Conservation (phyloP, 2,329 filamentous ascomycete species). For the Talaromyces sp. region DNA sequence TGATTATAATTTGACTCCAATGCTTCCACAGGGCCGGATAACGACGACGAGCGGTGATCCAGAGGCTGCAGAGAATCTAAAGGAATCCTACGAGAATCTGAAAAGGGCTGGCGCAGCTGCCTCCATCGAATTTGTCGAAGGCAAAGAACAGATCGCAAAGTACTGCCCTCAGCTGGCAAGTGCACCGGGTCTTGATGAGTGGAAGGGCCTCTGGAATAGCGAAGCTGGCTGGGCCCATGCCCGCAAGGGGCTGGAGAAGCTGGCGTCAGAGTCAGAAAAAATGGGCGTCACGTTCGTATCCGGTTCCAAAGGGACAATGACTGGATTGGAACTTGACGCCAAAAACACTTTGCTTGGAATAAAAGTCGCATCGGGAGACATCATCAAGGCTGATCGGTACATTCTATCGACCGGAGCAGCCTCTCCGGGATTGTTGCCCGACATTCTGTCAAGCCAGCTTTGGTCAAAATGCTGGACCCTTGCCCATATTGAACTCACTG, state of each 20-base stretch:
- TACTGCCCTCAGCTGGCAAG: conserved; percentile 54
- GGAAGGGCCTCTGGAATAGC: conserved; percentile 44
- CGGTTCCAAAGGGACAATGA: conserved; percentile 38
- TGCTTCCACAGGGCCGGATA: background rate
- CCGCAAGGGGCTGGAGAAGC: conserved; percentile 47
- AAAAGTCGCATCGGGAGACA: conserved; percentile 41
- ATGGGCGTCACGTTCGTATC: conserved; percentile 50
- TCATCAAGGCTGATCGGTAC: conserved; percentile 43
- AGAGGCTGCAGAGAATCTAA: conserved; percentile 18
- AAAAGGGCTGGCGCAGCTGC: conserved; percentile 25
- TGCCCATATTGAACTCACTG: conserved; percentile 49
- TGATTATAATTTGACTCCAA: background rate
- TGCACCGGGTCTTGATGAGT: conserved; percentile 45
- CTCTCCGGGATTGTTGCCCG: conserved; percentile 48
- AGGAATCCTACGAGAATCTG: conserved; percentile 13
- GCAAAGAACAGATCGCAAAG: conserved; percentile 34
- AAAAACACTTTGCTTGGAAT: conserved; percentile 43
- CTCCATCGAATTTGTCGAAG: conserved; percentile 40
- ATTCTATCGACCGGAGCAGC: conserved; percentile 52
- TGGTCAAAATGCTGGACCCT: conserved; percentile 56
- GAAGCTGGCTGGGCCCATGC: conserved; percentile 56
- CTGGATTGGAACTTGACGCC: conserved; percentile 38
- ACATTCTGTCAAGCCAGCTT: conserved; percentile 46
- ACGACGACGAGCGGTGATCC: conserved; percentile 16
- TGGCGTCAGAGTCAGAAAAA: conserved; percentile 44